Conservation (phyloP, 768 basidiomycete species). For the Boletus sp. region DNA sequence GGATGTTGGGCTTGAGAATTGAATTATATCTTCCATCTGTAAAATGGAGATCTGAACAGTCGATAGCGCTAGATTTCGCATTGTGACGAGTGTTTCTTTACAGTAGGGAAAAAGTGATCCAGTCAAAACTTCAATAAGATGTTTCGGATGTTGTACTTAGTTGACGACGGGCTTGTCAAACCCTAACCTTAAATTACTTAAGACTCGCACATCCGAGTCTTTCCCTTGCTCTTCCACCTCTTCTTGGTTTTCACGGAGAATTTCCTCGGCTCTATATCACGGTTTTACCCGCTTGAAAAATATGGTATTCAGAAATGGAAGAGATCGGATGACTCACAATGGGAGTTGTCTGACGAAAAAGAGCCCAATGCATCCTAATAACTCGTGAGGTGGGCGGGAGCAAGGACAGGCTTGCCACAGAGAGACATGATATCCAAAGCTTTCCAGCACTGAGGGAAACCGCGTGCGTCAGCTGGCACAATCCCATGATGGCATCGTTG, state of each 20-base stretch:
- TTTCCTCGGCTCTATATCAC: not conserved
- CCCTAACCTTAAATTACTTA: not conserved
- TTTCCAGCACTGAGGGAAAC: too few relatives aligned
- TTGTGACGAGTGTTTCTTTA: constrained; percentile 20
- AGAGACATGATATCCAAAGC: too few relatives aligned
- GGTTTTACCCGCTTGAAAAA: not conserved
- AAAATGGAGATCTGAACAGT: constrained; percentile 25
- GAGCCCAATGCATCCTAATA: not conserved
- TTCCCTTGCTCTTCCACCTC: not conserved
- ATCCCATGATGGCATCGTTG: too few relatives aligned
- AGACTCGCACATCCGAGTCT: not conserved
- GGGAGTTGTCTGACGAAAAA: not conserved
- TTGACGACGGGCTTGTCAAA: not conserved
- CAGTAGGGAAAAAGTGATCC: not conserved
- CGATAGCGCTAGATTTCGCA: constrained; percentile 58
- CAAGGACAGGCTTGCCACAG: too few relatives aligned
- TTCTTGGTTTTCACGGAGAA: not conserved
- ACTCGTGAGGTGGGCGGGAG: too few relatives aligned
- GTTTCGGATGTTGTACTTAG: not conserved
- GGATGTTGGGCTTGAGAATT: constrained; percentile 15
- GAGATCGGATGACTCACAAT: not conserved
- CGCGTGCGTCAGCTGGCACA: too few relatives aligned
- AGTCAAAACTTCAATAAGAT: too few relatives aligned
- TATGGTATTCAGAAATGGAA: not conserved
- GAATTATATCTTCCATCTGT: constrained; percentile 12